A percentile compares a stretch with the other conserved stretches of the same genome.
Evolutionary conservation across 2,329 filamentous ascomycete species (phyloP).

Genomic region (Phyllosticta citrichinensis): DNA sequence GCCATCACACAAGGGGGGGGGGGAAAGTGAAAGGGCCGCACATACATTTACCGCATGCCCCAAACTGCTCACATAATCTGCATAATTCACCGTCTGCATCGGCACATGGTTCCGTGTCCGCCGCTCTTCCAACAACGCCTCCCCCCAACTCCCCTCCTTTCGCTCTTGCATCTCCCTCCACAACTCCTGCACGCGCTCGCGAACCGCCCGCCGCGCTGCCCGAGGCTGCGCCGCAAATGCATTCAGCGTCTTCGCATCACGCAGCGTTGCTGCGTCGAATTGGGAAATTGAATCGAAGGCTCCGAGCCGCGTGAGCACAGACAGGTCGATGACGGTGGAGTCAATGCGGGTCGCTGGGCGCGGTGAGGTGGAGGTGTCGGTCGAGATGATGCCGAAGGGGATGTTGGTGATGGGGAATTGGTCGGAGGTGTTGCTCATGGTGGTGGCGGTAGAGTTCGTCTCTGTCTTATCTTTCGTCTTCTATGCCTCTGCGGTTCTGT

Average conservation of each 20-base stretch:
- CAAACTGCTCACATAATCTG: conserved; percentile 32
- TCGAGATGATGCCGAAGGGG: conserved; percentile 5
- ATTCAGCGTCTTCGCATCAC: conserved; percentile 29
- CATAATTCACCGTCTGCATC: conserved; percentile 46
- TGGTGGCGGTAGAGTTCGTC: background rate
- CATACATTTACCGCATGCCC: conserved; percentile 4
- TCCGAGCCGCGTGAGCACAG: background rate
- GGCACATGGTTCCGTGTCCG: conserved; percentile 44
- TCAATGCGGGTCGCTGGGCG: background rate
- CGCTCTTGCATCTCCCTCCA: conserved; percentile 16
- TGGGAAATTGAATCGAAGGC: background rate
- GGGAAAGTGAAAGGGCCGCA: too few species aligned
- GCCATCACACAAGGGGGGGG: too few species aligned
- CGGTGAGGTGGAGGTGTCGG: background rate
- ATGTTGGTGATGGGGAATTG: background rate
- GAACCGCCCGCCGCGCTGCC: conserved; percentile 28
- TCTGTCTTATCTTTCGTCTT: background rate
- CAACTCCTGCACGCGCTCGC: conserved; percentile 19
- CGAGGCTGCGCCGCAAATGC: conserved; percentile 39
- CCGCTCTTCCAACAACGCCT: conserved; percentile 22
- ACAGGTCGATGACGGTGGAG: background rate
- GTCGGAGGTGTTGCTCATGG: background rate
- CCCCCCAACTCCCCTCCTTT: conserved; percentile 10
- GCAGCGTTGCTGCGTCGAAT: background rate
- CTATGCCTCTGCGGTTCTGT: too few species aligned